Evolutionary conservation across 768 basidiomycete genomes (phyloP), one percentile per base, ranked within the genome.

Genomic region (Termitomyces sp.): DNA sequence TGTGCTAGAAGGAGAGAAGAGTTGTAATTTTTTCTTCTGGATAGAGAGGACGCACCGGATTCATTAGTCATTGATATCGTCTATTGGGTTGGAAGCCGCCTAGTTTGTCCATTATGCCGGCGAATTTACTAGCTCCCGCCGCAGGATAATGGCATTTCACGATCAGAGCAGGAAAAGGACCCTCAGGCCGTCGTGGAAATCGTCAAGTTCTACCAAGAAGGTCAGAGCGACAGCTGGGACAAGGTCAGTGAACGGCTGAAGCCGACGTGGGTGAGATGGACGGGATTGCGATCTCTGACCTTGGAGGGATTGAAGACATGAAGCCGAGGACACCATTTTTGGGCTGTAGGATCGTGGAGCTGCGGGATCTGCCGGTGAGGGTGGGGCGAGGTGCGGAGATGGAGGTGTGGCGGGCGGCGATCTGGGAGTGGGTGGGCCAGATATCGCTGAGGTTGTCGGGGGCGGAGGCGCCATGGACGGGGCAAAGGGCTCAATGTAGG

Each of bases 181-280:
- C 97, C 97, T 0, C 89, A 97, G 73, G 94, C 94, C 4, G 94
- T 98, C 60, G 94, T 95, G 85, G 97, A 98, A 68, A 96, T 98
- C 61, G 96, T 99, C 71, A 94, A 95, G 68, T 98, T 98, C 75
- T 98, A 97, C 72, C 96, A 98, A 67, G 91, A 94, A 72, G 84
- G 88, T 34, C 81, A 85, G 59, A 82, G 83, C 58, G 87, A 87
- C 66, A 86, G 85, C 33, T 94, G 90, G 91, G 90, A 90, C 72
- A 94, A 93, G 79, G 81, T 92, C 72, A 88, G 86, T 13, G 77
- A 92, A 81, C 79, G 92, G 73, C 98, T 98, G 85, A 98, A 98
- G 59, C 96, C 96, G 69, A 99, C 97, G 70, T 99, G 97, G 3
- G 97, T 98, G 67, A 99, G 88, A 76, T 98, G 96, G 39, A 98